Evolutionary conservation across 2,329 filamentous ascomycete species (phyloP), one percentile per base, ranked within the genome.

Genomic region (Xylariomycetidae sp.): DNA sequence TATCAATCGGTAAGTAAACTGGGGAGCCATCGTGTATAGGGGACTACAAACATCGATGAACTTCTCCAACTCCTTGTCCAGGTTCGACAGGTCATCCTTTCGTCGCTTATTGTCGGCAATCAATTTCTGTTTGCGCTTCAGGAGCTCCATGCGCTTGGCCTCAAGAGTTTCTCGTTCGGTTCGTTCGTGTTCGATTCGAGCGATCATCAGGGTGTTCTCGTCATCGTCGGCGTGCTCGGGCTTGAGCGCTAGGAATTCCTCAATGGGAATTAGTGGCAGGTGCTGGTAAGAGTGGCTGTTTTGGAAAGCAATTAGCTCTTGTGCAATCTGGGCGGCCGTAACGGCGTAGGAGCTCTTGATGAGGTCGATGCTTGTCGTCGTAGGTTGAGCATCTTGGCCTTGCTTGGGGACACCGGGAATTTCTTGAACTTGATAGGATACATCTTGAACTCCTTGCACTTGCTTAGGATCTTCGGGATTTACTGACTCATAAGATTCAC

Each of bases 1-100:
- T 88, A 26, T 40, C 7, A 12, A 19, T 25, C 10, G 5, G 15
- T 29, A 16, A 29, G 26, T 16, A 15, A 13, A 9, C 15, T 15
- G 25, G 13, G 7, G 10, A 23, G 20, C 8, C 31, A 24, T 10
- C 19, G 25, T 29, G 38, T 50, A 19, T 46, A 46, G 5, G 24
- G 23, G 22, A 19, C 19, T 15, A 65, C 82, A 54, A 53, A 86
- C 85, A 60, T 93, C 87, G 50, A 95, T 90, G 54, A 95, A 95
- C 52, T 85, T 89, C 63, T 96, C 92, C 37, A 96, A 67, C 59
- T 95, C 87, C 53, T 85, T 83, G 51, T 98, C 92, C 40, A 98
- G 65, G 52, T 84, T 95, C 14, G 85, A 88, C 30, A 98, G 66
- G 52, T 96, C 88, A 35, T 95, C 89, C 58, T 94, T 95, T 46